Conservation (phyloP, 129 eudicot genomes). For the sunflower (Helianthus annuus) region DNA sequence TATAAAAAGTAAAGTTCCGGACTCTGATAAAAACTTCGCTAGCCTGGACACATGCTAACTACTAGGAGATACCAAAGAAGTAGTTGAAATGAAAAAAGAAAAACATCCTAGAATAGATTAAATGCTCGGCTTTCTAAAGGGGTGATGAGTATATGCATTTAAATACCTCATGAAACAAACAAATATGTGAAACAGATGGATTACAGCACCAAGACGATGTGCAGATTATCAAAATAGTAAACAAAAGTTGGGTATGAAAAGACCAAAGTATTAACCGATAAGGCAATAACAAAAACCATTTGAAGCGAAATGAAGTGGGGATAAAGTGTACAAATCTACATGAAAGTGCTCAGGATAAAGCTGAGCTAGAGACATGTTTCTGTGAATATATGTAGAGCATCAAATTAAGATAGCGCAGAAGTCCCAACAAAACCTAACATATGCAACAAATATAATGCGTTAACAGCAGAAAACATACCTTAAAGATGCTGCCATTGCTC, state of each 20-base stretch:
- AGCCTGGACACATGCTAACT: neutral
- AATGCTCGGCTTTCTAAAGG: conserved; percentile 2
- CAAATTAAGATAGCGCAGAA: neutral
- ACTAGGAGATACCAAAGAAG: neutral
- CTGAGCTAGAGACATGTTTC: conserved; percentile 2
- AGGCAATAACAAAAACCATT: conserved; percentile 1
- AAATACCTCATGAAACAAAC: neutral
- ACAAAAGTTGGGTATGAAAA: neutral
- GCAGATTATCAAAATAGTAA: conserved; percentile 5
- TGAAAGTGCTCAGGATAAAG: conserved; percentile 5
- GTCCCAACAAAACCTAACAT: neutral
- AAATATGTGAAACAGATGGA: conserved; percentile 20
- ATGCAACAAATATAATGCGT: neutral
- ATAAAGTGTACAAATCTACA: conserved; percentile 9
- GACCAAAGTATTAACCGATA: neutral
- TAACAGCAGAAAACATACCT: conserved; percentile 45
- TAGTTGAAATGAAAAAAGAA: neutral
- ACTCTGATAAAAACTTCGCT: conserved; percentile 2
- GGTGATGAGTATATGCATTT: neutral
- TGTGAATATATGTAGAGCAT: conserved; percentile 6
- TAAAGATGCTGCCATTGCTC: conserved; percentile 45
- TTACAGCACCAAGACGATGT: conserved; percentile 4
- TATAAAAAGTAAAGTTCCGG: conserved; percentile 8
- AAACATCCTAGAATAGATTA: conserved; percentile 7
- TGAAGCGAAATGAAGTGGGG: conserved; percentile 12